phyloP scores from a whole-genome alignment of 768 basidiomycete genomes.

The Podaxis sp. region DNA sequence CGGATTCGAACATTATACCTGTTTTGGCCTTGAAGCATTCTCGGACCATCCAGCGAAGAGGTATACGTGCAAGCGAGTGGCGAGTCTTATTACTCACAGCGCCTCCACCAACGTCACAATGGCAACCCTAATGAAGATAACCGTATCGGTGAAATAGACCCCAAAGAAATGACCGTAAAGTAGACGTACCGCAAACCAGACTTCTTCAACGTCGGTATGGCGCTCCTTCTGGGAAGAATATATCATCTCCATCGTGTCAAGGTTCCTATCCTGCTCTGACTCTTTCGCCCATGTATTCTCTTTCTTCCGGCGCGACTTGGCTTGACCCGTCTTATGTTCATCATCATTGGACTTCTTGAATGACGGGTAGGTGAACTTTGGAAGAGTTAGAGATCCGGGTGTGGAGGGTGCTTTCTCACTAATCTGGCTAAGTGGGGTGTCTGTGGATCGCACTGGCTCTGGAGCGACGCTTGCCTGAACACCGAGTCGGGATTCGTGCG shows the following conservation, averaged over 20 bases:
- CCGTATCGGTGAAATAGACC: not conserved
- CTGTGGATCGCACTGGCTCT: not conserved
- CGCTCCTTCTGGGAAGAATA: constrained; percentile 26
- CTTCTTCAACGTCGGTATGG: constrained; percentile 53
- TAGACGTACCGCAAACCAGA: constrained; percentile 59
- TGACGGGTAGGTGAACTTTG: not conserved
- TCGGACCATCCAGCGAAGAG: constrained; percentile 72
- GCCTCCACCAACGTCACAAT: constrained; percentile 60
- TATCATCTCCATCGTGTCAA: constrained; percentile 32
- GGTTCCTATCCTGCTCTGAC: constrained; percentile 26
- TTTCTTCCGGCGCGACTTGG: constrained; percentile 10
- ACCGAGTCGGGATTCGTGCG: constrained; percentile 28
- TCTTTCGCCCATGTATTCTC: not conserved
- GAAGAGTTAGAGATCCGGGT: not conserved
- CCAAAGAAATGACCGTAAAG: not conserved
- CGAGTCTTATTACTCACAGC: constrained; percentile 46
- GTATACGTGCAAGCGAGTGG: constrained; percentile 51
- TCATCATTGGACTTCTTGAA: not conserved
- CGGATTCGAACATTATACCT: constrained; percentile 59
- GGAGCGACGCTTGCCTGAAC: not conserved
- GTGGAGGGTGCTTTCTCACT: constrained; percentile 5
- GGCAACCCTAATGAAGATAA: constrained; percentile 37
- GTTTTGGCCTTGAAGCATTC: constrained; percentile 62
- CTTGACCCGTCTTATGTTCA: not conserved
- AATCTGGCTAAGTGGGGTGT: not conserved